Evolutionary conservation across 495 filamentous ascomycete species (phyloP).

Genomic region (Thozetella sp.): DNA sequence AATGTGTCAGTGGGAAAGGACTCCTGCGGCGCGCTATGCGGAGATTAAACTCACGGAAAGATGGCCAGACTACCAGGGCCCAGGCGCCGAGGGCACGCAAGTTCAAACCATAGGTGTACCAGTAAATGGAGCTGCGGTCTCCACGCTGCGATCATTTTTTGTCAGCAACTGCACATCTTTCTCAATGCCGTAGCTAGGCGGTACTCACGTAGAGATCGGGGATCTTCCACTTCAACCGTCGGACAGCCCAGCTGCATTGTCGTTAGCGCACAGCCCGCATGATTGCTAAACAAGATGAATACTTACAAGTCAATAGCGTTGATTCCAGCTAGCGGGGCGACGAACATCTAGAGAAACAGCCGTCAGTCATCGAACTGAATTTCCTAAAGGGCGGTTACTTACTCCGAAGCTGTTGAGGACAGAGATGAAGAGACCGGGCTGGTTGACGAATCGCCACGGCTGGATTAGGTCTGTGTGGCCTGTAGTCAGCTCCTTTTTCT

Average conservation of each 20-base stretch:
- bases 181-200: neutral
- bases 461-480: neutral
- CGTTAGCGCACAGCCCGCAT: neutral
- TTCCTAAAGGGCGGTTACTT: neutral
- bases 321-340: neutral
- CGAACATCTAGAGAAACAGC: neutral
- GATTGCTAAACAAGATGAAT: neutral
- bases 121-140: neutral
- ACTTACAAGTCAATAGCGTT: conserved; percentile 1
- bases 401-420: conserved; percentile 1
- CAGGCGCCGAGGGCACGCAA: neutral
- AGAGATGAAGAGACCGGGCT: neutral
- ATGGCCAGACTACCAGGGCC: neutral
- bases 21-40: neutral
- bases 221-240: neutral
- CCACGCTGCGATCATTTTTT: neutral
- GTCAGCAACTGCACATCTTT: neutral
- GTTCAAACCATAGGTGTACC: neutral
- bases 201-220: neutral
- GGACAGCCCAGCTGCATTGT: neutral
- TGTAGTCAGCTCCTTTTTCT: too few species aligned
- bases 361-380: too few species aligned
- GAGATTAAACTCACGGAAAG: neutral
- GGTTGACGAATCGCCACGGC: neutral
- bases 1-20: neutral